A percentile compares a stretch with the other conserved stretches of the same genome.
Conservation (phyloP, 768 basidiomycete genomes). For the Termitomyces sp. region DNA sequence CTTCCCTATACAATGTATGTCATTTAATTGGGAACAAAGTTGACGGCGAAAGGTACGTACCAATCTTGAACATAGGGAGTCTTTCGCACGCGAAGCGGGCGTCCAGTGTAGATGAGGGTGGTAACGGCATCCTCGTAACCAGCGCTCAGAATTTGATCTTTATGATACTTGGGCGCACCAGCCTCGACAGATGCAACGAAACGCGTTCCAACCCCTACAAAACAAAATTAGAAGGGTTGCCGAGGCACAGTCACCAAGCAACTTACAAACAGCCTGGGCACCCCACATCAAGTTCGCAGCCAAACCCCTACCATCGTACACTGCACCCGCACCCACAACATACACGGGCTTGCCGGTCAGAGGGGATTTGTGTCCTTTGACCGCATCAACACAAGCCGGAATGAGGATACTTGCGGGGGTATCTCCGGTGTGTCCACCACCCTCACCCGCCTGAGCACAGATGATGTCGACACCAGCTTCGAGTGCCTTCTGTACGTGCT, state of each 20-base stretch:
- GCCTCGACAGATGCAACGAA: slow-evolving; percentile 86
- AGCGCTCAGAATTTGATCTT: slow-evolving; percentile 69
- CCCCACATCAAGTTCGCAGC: slow-evolving; percentile 90
- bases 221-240: slow-evolving; percentile 1
- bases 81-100: slow-evolving; percentile 81
- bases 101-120: slow-evolving; percentile 88
- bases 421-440: slow-evolving; percentile 86
- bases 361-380: slow-evolving; percentile 72
- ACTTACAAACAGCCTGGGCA: slow-evolving; percentile 82
- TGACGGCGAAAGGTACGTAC: slow-evolving; percentile 36
- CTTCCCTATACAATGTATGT: slow-evolving; percentile 48
- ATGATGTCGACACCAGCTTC: slow-evolving; percentile 88
- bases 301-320: slow-evolving; percentile 84
- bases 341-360: slow-evolving; percentile 82
- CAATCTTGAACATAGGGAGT: slow-evolving; percentile 86
- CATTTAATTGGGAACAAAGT: neutral
- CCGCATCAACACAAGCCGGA: slow-evolving; percentile 84
- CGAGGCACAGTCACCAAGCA: neutral
- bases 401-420: slow-evolving; percentile 83
- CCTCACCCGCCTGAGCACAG: slow-evolving; percentile 93
- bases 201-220: slow-evolving; percentile 74
- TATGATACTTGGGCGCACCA: slow-evolving; percentile 79
- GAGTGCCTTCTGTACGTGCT: slow-evolving; percentile 79
- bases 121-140: slow-evolving; percentile 76
- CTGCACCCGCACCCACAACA: slow-evolving; percentile 89